Conservation (phyloP, 1,284 basidiomycete genomes). For the Ustilago loliicola region DNA sequence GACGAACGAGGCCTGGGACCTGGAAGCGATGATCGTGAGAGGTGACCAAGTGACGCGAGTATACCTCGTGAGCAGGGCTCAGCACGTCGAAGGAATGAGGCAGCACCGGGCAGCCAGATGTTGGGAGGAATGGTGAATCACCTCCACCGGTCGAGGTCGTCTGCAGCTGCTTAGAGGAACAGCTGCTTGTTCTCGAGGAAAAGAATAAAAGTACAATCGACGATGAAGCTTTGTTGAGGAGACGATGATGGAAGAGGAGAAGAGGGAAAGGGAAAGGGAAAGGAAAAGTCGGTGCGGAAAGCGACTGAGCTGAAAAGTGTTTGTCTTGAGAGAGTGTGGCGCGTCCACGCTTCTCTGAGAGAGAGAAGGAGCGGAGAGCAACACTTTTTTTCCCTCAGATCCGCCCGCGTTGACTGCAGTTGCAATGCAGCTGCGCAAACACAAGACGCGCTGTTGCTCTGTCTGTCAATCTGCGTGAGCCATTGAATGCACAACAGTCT, state of each 20-base stretch:
- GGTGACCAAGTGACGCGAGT: slow-evolving; percentile 4
- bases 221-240: slow-evolving; percentile 17
- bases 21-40: background rate
- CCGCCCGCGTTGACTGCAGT: slow-evolving; percentile 14
- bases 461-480: background rate
- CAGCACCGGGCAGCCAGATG: slow-evolving; percentile 48
- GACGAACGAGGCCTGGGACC: background rate
- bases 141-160: slow-evolving; percentile 11
- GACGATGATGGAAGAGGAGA: slow-evolving; percentile 10
- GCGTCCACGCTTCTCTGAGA: slow-evolving; percentile 18
- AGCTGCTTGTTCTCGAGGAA: background rate
- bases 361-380: slow-evolving; percentile 21
- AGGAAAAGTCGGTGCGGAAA: background rate
- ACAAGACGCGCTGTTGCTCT: slow-evolving; percentile 20
- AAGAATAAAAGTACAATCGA: background rate
- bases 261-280: slow-evolving; percentile 10
- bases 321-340: slow-evolving; percentile 6
- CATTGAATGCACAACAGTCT: background rate
- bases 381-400: slow-evolving; percentile 26
- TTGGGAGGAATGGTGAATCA: slow-evolving; percentile 34
- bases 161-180: slow-evolving; percentile 11
- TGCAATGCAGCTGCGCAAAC: slow-evolving; percentile 16
- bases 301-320: slow-evolving; percentile 9
- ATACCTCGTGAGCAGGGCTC: slow-evolving; percentile 4
- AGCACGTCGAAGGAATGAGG: slow-evolving; percentile 26